A percentile compares a stretch with the other conserved stretches of the same genome.
Conservation (phyloP, 768 basidiomycete genomes). For the Boletus vinaceobasis region DNA sequence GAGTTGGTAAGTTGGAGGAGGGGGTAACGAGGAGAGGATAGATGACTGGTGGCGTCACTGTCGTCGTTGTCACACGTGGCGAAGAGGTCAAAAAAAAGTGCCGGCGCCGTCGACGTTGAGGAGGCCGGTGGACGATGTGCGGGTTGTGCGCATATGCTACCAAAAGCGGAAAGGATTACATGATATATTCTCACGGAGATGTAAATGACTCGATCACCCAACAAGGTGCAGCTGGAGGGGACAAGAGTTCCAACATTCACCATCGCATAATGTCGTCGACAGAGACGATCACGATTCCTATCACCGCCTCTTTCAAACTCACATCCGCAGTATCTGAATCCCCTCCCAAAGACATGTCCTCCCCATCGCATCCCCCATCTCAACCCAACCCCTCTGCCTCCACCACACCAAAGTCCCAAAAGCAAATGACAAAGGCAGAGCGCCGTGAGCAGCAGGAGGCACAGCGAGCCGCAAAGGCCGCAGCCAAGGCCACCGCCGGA, state of each 20-base stretch:
- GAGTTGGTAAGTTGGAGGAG: neutral
- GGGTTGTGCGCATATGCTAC: slow-evolving; percentile 1
- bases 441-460: slow-evolving; percentile 75
- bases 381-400: neutral
- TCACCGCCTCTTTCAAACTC: slow-evolving; percentile 18
- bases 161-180: slow-evolving; percentile 13
- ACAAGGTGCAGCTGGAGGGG: too few species aligned
- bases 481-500: slow-evolving; percentile 36
- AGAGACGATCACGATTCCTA: slow-evolving; percentile 12
- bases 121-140: neutral
- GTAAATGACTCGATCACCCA: slow-evolving; percentile 17
- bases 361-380: neutral
- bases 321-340: neutral
- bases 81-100: neutral
- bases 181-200: slow-evolving; percentile 17
- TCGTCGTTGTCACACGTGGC: slow-evolving; percentile 1
- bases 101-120: neutral
- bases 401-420: slow-evolving; percentile 46
- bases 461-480: slow-evolving; percentile 75
- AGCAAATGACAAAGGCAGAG: slow-evolving; percentile 77
- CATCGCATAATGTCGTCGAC: slow-evolving; percentile 24
- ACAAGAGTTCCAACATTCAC: neutral
- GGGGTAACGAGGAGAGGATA: neutral
- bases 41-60: neutral
- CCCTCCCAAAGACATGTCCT: neutral